Evolutionary conservation across 2,329 filamentous ascomycete species (phyloP).

Genomic region (Alternaria arborescens): DNA sequence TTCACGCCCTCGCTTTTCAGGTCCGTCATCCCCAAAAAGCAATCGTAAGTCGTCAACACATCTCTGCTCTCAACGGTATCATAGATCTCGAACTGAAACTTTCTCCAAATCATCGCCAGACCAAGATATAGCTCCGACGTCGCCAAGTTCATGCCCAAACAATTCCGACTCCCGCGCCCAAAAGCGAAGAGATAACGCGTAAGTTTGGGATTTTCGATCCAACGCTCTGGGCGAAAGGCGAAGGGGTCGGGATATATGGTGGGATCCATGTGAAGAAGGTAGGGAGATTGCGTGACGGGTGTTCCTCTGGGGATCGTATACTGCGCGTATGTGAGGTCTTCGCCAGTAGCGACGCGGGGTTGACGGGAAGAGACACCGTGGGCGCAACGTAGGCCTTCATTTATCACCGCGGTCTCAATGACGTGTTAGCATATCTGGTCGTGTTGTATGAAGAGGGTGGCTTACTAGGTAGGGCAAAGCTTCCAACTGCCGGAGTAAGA

Average conservation of each 20-base stretch:
- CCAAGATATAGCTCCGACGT: conserved; percentile 19
- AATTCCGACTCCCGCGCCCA: conserved; percentile 16
- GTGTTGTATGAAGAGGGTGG: not conserved
- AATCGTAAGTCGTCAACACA: not conserved
- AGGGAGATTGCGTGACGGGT: conserved; percentile 41
- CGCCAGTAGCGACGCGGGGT: conserved; percentile 29
- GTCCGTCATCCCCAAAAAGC: not conserved
- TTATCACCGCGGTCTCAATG: conserved; percentile 7
- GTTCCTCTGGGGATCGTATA: conserved; percentile 35
- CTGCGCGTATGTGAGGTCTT: conserved; percentile 24
- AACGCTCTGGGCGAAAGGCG: conserved; percentile 39
- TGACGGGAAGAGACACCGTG: conserved; percentile 39
- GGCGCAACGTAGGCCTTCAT: conserved; percentile 24
- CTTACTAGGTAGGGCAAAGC: not conserved
- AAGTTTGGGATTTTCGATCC: conserved; percentile 28
- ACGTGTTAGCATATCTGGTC: not conserved
- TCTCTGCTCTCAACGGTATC: not conserved
- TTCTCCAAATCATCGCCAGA: conserved; percentile 17
- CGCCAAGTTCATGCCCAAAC: conserved; percentile 26
- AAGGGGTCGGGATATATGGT: conserved; percentile 31
- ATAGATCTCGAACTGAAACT: conserved; percentile 13
- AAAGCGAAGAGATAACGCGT: conserved; percentile 20
- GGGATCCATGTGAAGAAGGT: conserved; percentile 39
- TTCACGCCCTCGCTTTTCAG: not conserved
- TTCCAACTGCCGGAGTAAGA: not conserved